A percentile compares a stretch with the other conserved stretches of the same genome.
Evolutionary conservation across 257 asterid species (phyloP).

Genomic region (Vinca minor): DNA sequence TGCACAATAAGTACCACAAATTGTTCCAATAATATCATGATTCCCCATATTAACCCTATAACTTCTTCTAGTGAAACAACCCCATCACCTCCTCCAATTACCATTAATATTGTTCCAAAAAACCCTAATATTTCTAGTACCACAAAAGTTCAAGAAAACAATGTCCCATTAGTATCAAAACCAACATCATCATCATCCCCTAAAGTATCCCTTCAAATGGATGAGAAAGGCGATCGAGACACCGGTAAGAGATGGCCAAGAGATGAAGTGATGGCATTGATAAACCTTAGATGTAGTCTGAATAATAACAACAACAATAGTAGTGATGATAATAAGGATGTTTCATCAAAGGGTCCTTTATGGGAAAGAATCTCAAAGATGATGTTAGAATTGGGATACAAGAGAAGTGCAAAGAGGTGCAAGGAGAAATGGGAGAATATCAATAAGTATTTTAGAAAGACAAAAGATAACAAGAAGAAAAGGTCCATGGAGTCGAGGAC

Average conservation of each 20-base stretch:
- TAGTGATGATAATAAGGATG: constrained; percentile 10
- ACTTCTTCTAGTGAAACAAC: constrained; percentile 6
- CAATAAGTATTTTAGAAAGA: constrained; percentile 73
- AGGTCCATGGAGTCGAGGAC: constrained; percentile 75
- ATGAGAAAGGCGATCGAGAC: constrained; percentile 15
- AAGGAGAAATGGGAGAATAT: constrained; percentile 93
- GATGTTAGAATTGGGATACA: constrained; percentile 65
- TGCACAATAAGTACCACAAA: too few species aligned
- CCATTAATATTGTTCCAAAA: background rate
- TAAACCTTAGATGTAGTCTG: constrained; percentile 50
- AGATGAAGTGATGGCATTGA: constrained; percentile 64
- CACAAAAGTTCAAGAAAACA: background rate
- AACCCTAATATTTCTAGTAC: constrained; percentile 14
- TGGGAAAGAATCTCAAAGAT: constrained; percentile 80
- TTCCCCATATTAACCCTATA: too few species aligned
- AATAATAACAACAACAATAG: constrained; percentile 4
- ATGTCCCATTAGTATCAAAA: constrained; percentile 1
- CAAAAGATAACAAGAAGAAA: constrained; percentile 65
- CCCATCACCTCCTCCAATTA: constrained; percentile 2
- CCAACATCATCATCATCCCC: too few species aligned
- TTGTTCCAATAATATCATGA: background rate
- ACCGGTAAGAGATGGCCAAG: constrained; percentile 70
- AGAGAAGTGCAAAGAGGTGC: constrained; percentile 68
- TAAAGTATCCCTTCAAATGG: background rate
- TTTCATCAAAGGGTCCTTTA: constrained; percentile 40